A percentile compares a stretch with the other conserved stretches of the same genome.
Evolutionary conservation across 2,329 filamentous ascomycete genomes (phyloP).

Genomic region (Claviceps paspali): DNA sequence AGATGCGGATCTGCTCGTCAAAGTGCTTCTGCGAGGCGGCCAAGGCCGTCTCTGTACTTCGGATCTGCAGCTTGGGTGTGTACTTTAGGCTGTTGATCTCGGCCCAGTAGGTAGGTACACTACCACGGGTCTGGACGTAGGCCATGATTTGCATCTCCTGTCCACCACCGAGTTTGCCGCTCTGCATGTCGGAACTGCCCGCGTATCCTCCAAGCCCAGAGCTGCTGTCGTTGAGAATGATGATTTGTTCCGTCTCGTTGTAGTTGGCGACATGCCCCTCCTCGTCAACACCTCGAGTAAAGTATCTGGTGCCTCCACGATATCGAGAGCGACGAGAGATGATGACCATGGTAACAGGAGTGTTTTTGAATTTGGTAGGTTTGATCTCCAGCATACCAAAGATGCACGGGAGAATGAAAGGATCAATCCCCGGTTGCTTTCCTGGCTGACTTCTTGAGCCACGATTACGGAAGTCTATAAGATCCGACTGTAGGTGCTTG

Average conservation of each 20-base stretch:
- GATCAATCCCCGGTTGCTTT: slow-evolving; percentile 64
- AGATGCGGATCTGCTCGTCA: slow-evolving; percentile 79
- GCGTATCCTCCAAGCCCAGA: slow-evolving; percentile 67
- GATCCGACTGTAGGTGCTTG: slow-evolving; percentile 73
- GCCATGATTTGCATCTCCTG: slow-evolving; percentile 80
- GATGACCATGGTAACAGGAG: slow-evolving; percentile 67
- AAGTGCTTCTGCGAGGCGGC: slow-evolving; percentile 77
- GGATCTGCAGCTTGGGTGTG: slow-evolving; percentile 76
- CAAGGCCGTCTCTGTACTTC: slow-evolving; percentile 65
- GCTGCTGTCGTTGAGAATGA: slow-evolving; percentile 72
- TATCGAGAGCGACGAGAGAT: slow-evolving; percentile 82
- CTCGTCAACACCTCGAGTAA: slow-evolving; percentile 86
- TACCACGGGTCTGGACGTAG: slow-evolving; percentile 92
- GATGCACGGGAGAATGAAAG: slow-evolving; percentile 89
- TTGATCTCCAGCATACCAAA: slow-evolving; percentile 92
- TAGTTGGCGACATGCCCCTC: slow-evolving; percentile 94
- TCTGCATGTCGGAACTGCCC: slow-evolving; percentile 60
- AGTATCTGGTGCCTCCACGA: slow-evolving; percentile 82
- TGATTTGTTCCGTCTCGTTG: slow-evolving; percentile 92
- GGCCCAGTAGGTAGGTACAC: slow-evolving; percentile 90
- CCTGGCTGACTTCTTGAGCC: slow-evolving; percentile 49
- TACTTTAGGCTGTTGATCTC: slow-evolving; percentile 91
- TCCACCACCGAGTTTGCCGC: slow-evolving; percentile 47
- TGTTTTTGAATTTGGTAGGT: slow-evolving; percentile 72
- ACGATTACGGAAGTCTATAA: slow-evolving; percentile 70